Conservation (phyloP, 805 yeast genomes). For the Lipomyces lipofer region DNA sequence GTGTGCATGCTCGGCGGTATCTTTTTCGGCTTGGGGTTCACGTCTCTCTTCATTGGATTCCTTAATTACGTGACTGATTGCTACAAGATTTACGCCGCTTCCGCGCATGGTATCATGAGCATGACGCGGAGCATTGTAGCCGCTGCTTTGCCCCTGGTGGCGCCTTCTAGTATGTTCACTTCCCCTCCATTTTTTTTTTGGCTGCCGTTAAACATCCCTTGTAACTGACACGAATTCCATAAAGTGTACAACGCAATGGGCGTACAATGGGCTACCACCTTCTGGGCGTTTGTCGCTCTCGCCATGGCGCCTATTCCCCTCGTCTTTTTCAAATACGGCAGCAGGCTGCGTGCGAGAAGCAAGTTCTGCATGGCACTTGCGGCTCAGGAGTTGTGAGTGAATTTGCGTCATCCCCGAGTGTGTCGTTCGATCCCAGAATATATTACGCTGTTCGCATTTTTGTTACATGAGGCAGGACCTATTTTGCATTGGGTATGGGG, state of each 20-base stretch:
- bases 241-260: slow-evolving; percentile 55
- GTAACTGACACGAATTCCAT: slow-evolving; percentile 26
- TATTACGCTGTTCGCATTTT: no score
- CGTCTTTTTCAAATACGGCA: slow-evolving; percentile 54
- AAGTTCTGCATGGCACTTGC: no score
- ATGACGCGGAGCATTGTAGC: slow-evolving; percentile 29
- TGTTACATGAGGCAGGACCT: no score
- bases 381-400: no score
- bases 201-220: neutral
- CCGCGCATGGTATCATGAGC: slow-evolving; percentile 29
- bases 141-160: slow-evolving; percentile 51
- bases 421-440: no score
- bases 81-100: slow-evolving; percentile 30
- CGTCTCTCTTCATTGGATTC: slow-evolving; percentile 67
- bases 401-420: no score
- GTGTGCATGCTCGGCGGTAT: slow-evolving; percentile 55
- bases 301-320: slow-evolving; percentile 58
- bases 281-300: slow-evolving; percentile 60
- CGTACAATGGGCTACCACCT: slow-evolving; percentile 58
- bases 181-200: neutral
- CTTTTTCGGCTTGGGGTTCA: slow-evolving; percentile 61
- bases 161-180: slow-evolving; percentile 36
- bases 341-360: slow-evolving; percentile 42
- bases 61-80: slow-evolving; percentile 57
- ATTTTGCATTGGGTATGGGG: no score